Evolutionary conservation across 768 basidiomycete genomes (phyloP), one percentile per base, ranked within the genome.

Genomic region (Phlegmacium glaucopus): DNA sequence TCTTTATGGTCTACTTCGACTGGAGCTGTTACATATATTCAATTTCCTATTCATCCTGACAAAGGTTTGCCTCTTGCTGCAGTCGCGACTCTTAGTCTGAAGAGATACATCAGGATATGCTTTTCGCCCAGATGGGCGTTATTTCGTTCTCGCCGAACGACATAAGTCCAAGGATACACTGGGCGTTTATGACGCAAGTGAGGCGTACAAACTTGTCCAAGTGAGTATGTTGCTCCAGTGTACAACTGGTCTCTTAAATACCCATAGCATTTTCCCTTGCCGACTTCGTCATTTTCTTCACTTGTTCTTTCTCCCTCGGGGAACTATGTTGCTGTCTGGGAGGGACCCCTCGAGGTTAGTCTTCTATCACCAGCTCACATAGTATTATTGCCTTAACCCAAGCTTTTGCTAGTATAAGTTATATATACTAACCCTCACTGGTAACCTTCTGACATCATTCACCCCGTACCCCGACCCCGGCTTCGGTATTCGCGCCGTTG

Each of bases 81-180:
- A 44, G 16, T 27, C 40, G 9, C 15, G 18, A 12, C 15, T 12
- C 27, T 7, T 27, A 29, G 30, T 35, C 28, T 17, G 15, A 9
- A 28, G 28, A n/a, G 17, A 29, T 40, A 42, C 27, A 45, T 34
- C 45, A 91, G 90, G 86, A 30, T 89, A 85, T 63, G 75, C 85
- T 18, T 92, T 91, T 61, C 79, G 87, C 36, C 64, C 80, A 26
- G 91, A 94, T 67, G 85, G 85, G 2, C 82, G 83, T 10, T 94
- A 94, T 64, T 85, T 95, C 56, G 70, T 92, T 17, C 69, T 95
- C 5, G 92, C 87, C 4, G 94, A 96, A 61, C 77, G 90, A 16
- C 93, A 95, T 62, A 87, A 87, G 55, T 94, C 90, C 1, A 93
- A 87, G 64, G 93, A 95, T 58, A 87, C 85, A 0, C 61, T 93